phyloP scores from a whole-genome alignment of 2,329 filamentous ascomycete genomes.

The Colletotrichum musicola region DNA sequence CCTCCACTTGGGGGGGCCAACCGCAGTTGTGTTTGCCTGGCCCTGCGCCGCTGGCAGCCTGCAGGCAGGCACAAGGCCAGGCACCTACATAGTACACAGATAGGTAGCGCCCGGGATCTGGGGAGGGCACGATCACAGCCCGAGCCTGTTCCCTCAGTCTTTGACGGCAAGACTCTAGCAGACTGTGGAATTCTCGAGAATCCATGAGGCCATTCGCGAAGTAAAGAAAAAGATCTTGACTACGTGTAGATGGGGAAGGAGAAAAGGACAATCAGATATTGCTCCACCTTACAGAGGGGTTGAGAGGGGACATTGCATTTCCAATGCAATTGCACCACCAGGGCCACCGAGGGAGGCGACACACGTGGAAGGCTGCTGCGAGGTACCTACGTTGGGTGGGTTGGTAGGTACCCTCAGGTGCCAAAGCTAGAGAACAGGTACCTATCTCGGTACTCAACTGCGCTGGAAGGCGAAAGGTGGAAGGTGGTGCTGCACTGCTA shows the following conservation, averaged over 20 bases:
- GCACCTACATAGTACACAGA: not conserved
- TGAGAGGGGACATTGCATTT: not conserved
- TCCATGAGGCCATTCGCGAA: constrained; percentile 5
- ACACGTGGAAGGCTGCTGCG: no score
- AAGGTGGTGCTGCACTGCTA: not conserved
- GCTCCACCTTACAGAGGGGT: constrained; percentile 1
- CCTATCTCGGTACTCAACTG: not conserved
- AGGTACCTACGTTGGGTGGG: no score
- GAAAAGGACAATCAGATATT: not conserved
- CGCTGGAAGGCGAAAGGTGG: constrained; percentile 9
- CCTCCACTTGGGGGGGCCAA: not conserved
- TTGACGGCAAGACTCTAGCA: constrained; percentile 20
- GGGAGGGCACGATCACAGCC: not conserved
- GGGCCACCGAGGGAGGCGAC: no score
- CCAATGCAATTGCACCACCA: no score
- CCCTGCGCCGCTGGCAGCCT: not conserved
- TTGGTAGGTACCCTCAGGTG: no score
- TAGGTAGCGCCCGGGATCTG: not conserved
- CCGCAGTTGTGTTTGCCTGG: not conserved
- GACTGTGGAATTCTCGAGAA: constrained; percentile 11
- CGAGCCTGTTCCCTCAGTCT: not conserved
- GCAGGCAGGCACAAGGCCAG: constrained; percentile 19
- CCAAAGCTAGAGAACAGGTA: not conserved
- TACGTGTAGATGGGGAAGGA: not conserved
- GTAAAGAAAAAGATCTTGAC: not conserved